Evolutionary conservation across 805 yeast species (phyloP), one percentile per base, ranked within the genome.

Genomic region (Starmerella geochares): DNA sequence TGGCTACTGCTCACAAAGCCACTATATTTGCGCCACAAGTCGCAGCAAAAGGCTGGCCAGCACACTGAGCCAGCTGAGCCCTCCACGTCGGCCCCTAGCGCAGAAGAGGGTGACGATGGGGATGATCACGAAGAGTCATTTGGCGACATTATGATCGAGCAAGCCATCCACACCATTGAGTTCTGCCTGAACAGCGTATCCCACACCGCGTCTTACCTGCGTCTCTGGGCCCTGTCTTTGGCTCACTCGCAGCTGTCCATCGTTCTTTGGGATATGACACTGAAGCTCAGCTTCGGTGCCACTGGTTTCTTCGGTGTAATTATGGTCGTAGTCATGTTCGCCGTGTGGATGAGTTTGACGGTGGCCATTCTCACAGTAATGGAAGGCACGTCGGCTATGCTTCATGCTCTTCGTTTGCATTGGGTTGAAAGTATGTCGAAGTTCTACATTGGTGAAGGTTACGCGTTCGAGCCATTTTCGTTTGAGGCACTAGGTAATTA

Each of bases 381-480:
- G 99, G 99, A 92, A 69, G 99, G 98, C 52, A 92, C 99, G 0
- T 86, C 96, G 23, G 98, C 98, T 31, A 92, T 92, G 98, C 76
- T 92, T 63, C 99, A 92, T 69, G 83, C 96, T n/a, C 76, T 92
- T 63, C 85, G 99, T 74, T 76, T 92, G 63, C 98, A 92, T 67
- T 92, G 99, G 99, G 98, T 92, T 55, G 99, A 92, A 71, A 82
- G 96, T 24, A 92, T 92, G 99, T 86, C 96, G 54, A 92, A 92
- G 71, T 94, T 83, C 70, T 92, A 88, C 62, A 92, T 84, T 63
- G 99, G 99, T 65, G 97, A 90, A 67, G 99, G 99, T 53, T 73
- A 79, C 58, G 79, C 88, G 5, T 92, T 85, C 64, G 80, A 77
- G 57, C 97, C 98, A n/a, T 92, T 86, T 64, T 76, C 81, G 3